Evolutionary conservation across 2,329 filamentous ascomycete species (phyloP), one percentile per base, ranked within the genome.

Genomic region (Sporothrix phasma): DNA sequence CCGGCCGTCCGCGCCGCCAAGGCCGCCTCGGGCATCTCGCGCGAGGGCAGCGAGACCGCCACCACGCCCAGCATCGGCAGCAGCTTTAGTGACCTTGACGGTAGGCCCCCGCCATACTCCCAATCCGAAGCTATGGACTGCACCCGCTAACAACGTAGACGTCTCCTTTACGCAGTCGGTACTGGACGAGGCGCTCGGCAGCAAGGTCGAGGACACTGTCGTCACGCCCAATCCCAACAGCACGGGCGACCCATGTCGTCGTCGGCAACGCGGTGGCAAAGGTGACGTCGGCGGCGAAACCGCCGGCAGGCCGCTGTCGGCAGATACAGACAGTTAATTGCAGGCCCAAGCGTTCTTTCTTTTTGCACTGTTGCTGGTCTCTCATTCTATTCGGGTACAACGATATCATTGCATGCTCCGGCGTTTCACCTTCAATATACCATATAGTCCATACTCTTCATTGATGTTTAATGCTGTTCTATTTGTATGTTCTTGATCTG

Each of bases 41-140:
- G 80, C 13, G 85, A 88, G 67, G 84, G 84, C 13, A 90, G 87
- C 70, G 88, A 91, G 67, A 87, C 61, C 1, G 68, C 67, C 37
- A 69, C 87, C 15, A 88, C 86, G 15, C 88, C 87, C 1, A 91
- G 88, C 69, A 91, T 92, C 85, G 88, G 89, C 1, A 93, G 89
- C 73, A 92, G 89, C 70, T 94, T 91, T 70, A 93, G 89, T 74
- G 90, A 94, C 76, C 80, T 95, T 49, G 90, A 93, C 72, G 89
- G 88, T 84, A 77, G 66, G 73, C 69, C 15, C 5, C n/a, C 17
- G 22, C 26, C 31, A n/a, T n/a, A n/a, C n/a, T n/a, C n/a, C n/a
- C n/a, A n/a, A n/a, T n/a, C n/a, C n/a, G n/a, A n/a, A n/a, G n/a
- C n/a, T n/a, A n/a, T n/a, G n/a, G n/a, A n/a, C n/a, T n/a, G 6